A percentile compares a stretch with the other conserved stretches of the same genome.
phyloP scores from a whole-genome alignment of 228 moss, liverwort and hornwort species.

The Sphagnum magellanicum region DNA sequence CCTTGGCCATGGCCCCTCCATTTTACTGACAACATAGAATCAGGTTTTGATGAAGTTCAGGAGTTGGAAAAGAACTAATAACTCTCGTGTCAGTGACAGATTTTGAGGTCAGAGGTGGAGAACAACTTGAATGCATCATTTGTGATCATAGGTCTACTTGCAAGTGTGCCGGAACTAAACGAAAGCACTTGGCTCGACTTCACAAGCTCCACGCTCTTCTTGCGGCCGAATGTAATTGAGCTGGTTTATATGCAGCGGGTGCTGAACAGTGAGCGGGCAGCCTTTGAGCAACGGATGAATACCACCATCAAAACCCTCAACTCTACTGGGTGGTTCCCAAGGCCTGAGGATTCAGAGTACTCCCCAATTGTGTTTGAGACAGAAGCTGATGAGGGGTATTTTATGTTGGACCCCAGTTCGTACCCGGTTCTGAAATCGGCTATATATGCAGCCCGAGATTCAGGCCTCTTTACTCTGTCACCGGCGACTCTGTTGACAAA shows the following conservation, averaged over 20 bases:
- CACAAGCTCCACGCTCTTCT: conserved; percentile 17
- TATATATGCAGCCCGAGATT: conserved; percentile 29
- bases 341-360: conserved; percentile 35
- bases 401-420: conserved; percentile 20
- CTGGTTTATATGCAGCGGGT: conserved; percentile 50
- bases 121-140: conserved; percentile 61
- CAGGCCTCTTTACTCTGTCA: conserved; percentile 38
- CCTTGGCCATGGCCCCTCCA: too few relatives aligned
- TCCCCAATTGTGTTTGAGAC: conserved; percentile 33
- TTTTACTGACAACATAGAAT: too few relatives aligned
- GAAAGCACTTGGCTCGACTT: conserved; percentile 38
- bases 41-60: neutral
- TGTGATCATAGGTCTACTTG: conserved; percentile 43
- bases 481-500: conserved; percentile 9
- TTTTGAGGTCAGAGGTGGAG: conserved; percentile 47
- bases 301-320: conserved; percentile 15
- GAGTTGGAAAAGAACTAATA: neutral
- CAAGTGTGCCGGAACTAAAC: conserved; percentile 22
- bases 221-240: conserved; percentile 34
- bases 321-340: neutral
- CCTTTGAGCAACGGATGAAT: conserved; percentile 39
- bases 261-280: conserved; percentile 27
- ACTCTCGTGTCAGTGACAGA: conserved; percentile 7
- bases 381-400: neutral
- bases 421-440: conserved; percentile 14